Evolutionary conservation across 139 green algal genomes (phyloP).

Genomic region (Asterochloris erici): DNA sequence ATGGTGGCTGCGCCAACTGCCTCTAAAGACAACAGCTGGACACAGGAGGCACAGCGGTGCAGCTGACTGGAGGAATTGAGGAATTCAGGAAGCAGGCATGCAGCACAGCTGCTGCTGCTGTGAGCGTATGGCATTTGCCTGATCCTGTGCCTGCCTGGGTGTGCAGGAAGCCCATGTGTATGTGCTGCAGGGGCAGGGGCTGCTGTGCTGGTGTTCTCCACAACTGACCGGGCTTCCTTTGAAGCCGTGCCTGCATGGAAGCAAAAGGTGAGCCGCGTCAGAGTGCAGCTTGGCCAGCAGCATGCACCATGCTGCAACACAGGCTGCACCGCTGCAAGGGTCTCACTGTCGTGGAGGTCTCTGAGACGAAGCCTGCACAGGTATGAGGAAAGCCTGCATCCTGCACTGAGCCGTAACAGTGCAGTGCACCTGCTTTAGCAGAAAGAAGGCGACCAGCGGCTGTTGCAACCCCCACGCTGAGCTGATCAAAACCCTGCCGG

Average conservation of each 20-base stretch:
- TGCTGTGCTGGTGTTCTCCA: conserved; percentile 71
- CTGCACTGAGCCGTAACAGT: no score
- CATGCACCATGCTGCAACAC: no score
- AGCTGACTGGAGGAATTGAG: no score
- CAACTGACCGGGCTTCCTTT: conserved; percentile 65
- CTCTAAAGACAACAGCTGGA: no score
- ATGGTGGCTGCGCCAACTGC: no score
- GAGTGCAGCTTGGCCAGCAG: background rate
- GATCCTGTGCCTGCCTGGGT: background rate
- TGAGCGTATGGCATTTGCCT: background rate
- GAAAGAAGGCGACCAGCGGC: no score
- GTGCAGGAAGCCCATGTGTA: background rate
- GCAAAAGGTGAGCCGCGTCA: conserved; percentile 26
- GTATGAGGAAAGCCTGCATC: no score
- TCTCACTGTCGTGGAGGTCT: background rate
- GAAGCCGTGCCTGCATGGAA: conserved; percentile 63
- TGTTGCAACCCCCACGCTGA: no score
- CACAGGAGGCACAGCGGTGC: no score
- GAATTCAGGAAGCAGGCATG: background rate
- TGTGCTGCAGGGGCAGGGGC: conserved; percentile 43
- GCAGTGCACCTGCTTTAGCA: no score
- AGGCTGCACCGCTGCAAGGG: background rate
- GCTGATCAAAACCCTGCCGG: no score
- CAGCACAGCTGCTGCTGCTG: conserved; percentile 1
- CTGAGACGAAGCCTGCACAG: background rate